A percentile compares a stretch with the other conserved stretches of the same genome.
Conservation (phyloP, 1,139 yeast species). For the Candida sanyaensis region DNA sequence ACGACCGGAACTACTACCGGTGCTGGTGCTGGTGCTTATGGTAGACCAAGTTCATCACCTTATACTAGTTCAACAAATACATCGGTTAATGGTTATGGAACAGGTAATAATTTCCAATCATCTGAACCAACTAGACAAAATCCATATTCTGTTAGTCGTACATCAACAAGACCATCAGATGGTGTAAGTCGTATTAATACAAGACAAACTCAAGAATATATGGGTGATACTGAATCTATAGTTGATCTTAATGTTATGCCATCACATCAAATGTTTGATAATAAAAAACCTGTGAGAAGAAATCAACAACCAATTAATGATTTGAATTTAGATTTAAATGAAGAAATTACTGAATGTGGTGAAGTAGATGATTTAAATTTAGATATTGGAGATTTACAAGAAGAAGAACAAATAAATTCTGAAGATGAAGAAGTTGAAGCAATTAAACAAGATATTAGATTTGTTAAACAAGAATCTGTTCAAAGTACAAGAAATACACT, state of each 20-base stretch:
- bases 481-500: slow-evolving; percentile 85
- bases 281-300: slow-evolving; percentile 27
- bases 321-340: slow-evolving; percentile 33
- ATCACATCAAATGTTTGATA: slow-evolving; percentile 31
- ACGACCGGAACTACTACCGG: neutral
- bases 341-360: slow-evolving; percentile 38
- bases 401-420: slow-evolving; percentile 47
- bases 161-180: neutral
- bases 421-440: slow-evolving; percentile 91
- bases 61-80: slow-evolving; percentile 1
- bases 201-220: slow-evolving; percentile 8
- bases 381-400: slow-evolving; percentile 49
- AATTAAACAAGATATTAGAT: slow-evolving; percentile 80
- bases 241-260: slow-evolving; percentile 46
- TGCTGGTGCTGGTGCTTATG: neutral
- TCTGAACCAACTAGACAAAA: slow-evolving; percentile 2
- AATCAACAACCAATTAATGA: slow-evolving; percentile 23
- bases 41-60: neutral
- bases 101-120: slow-evolving; percentile 1
- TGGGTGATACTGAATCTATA: slow-evolving; percentile 33
- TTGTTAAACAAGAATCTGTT: slow-evolving; percentile 84
- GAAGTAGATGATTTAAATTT: slow-evolving; percentile 33
- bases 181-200: slow-evolving; percentile 8
- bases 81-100: slow-evolving; percentile 15
- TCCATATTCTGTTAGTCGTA: neutral